Conservation (phyloP, 2,329 filamentous ascomycete genomes). For the Colletotrichum euphorbiae region DNA sequence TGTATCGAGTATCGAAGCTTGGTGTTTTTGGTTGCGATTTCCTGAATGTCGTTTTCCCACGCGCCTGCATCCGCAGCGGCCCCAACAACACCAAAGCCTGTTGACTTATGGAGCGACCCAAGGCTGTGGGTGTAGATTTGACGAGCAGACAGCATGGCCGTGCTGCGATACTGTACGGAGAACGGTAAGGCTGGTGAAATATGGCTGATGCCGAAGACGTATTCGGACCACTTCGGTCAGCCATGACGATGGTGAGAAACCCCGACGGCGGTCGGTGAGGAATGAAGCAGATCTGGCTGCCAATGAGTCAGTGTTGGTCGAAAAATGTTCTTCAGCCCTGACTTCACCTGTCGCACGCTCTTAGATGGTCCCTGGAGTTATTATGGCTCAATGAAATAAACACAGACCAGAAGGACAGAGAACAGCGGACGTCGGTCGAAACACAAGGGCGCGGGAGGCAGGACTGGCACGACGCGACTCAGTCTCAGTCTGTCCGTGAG, state of each 20-base stretch:
- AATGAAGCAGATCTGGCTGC: not conserved
- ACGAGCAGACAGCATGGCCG: not conserved
- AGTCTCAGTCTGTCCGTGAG: conserved; percentile 25
- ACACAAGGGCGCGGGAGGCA: conserved; percentile 26
- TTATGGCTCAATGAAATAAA: not conserved
- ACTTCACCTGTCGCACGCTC: conserved; percentile 1
- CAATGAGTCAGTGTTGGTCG: not conserved
- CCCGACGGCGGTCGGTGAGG: conserved; percentile 15
- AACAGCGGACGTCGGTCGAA: conserved; percentile 20
- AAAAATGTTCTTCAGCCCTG: conserved; percentile 11
- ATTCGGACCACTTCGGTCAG: conserved; percentile 12
- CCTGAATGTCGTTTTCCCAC: not conserved
- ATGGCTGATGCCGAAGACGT: conserved; percentile 8
- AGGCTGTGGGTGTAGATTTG: conserved; percentile 8
- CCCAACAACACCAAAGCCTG: conserved; percentile 4
- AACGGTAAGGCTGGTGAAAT: conserved; percentile 3
- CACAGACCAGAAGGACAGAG: not conserved
- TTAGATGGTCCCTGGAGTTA: conserved; percentile 9
- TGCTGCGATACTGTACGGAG: conserved; percentile 34
- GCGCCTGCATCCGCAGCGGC: conserved; percentile 1
- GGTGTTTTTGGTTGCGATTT: conserved; percentile 7
- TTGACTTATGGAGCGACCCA: conserved; percentile 26
- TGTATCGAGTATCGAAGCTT: conserved; percentile 37
- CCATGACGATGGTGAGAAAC: conserved; percentile 4
- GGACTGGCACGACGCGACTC: conserved; percentile 30